Base-by-base conservation (phyloP, 345 rosid species). In the Pugionium dolabratum region DNA sequence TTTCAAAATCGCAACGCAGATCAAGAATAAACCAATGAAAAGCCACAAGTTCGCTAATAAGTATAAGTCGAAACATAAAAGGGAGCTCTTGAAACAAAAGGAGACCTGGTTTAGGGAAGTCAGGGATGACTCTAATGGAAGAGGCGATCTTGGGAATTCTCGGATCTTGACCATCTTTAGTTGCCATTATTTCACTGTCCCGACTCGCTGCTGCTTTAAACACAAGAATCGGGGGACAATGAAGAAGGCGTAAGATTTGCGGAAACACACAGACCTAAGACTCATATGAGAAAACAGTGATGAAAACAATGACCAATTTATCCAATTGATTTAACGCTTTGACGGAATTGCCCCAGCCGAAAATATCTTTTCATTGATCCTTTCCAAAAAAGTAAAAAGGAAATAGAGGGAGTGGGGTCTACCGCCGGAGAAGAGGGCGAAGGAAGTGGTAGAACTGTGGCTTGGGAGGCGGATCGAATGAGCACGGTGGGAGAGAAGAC, bases 51-150 rank as follows among this genome's bases (percentile, higher is more conserved):
- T 18, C 18, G 18, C 18, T 18, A 18, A 18, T 18, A 18, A 18
- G 18, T 18, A 18, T 18, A 18, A 18, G 0, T 18, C 18, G 18
- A 18, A 18, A 18, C 18, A 18, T 18, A 18, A 18, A 18, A 11
- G 5, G 3, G 6, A n/a, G 1, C 18, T 6, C 18, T 1, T 36
- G 18, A 46, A 46, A 59, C 11, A 64, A 36, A 34, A 0, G 10
- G 6, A 51, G 51, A 93, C 98, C 98, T 61, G 89, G 81, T 74
- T 93, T 93, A 7, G 98, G 98, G 70, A 93, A 93, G 84, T 88
- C 76, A 1, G 92, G 97, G 81, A 93, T 93, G 66, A 87, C 85
- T 51, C 98, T 82, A 70, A 90, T 93, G 36, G 82, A 75, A 31
- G 96, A 80, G 1, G 89, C 64, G 67, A 93, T 90, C 58, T 82